Conservation (phyloP, 345 rosid species). For the Hypericum perforatum region DNA sequence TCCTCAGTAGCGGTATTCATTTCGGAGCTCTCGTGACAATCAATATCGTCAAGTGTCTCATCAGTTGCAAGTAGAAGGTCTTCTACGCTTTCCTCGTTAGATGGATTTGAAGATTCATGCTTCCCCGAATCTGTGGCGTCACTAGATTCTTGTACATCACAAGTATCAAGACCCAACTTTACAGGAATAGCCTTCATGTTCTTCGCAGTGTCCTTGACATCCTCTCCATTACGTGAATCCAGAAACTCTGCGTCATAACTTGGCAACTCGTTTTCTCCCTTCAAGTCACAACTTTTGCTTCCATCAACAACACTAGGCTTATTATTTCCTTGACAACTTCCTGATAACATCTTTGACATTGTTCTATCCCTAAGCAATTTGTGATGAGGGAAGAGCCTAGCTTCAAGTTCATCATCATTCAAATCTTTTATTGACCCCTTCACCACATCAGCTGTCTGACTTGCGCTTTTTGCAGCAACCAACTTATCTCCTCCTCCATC, state of each 20-base stretch:
- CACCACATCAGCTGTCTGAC: constrained; percentile 17
- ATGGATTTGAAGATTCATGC: constrained; percentile 22
- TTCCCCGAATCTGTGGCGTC: constrained; percentile 31
- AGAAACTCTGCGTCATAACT: constrained; percentile 44
- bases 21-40: constrained; percentile 55
- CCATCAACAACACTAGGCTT: constrained; percentile 15
- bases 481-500: constrained; percentile 19
- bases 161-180: constrained; percentile 20
- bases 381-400: constrained; percentile 92
- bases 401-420: constrained; percentile 66
- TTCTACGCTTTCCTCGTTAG: constrained; percentile 22
- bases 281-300: constrained; percentile 10
- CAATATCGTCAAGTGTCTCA: constrained; percentile 74
- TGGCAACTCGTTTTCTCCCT: constrained; percentile 31
- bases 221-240: constrained; percentile 46
- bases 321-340: constrained; percentile 19
- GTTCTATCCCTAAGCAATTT: constrained; percentile 63
- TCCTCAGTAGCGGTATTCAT: constrained; percentile 36
- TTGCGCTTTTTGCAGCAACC: constrained; percentile 19
- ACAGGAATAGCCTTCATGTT: constrained; percentile 19
- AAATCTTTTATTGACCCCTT: constrained; percentile 47
- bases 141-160: constrained; percentile 54
- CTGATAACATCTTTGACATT: constrained; percentile 26
- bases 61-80: constrained; percentile 54
- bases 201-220: constrained; percentile 11